A percentile compares a stretch with the other conserved stretches of the same genome.
phyloP scores from a whole-genome alignment of 805 yeast species.

The Saturnispora gosingensis region DNA sequence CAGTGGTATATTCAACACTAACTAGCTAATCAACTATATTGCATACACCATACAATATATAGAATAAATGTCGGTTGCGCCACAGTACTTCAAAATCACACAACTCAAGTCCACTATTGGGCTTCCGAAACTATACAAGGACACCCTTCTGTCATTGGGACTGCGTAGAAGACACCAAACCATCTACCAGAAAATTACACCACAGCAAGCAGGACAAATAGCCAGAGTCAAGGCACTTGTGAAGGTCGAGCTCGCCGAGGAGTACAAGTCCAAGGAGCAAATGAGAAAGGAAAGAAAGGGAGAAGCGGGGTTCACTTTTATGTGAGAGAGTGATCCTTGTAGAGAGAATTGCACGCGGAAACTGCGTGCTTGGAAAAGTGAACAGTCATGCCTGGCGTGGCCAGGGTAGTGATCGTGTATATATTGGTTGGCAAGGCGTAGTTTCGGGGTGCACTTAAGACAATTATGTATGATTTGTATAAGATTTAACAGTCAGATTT shows the following conservation, averaged over 20 bases:
- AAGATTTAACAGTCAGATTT: too few relatives aligned
- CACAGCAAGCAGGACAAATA: slow-evolving; percentile 78
- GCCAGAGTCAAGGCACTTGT: slow-evolving; percentile 80
- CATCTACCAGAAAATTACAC: slow-evolving; percentile 62
- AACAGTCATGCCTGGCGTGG: too few relatives aligned
- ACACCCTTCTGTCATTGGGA: slow-evolving; percentile 65
- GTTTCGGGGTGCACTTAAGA: too few relatives aligned
- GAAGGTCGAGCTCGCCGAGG: slow-evolving; percentile 62
- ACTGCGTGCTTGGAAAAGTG: too few relatives aligned
- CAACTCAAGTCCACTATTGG: slow-evolving; percentile 81
- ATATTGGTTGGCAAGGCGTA: too few relatives aligned
- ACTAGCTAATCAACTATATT: too few relatives aligned
- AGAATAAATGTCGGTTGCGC: slow-evolving; percentile 2
- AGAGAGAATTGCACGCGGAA: too few relatives aligned
- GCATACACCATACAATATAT: too few relatives aligned
- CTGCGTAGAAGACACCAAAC: slow-evolving; percentile 64
- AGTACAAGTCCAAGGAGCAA: slow-evolving; percentile 40
- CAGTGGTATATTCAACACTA: not conserved
- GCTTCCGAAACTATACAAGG: slow-evolving; percentile 57
- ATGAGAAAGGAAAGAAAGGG: slow-evolving; percentile 48
- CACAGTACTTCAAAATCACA: slow-evolving; percentile 51
- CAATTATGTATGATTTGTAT: too few relatives aligned
- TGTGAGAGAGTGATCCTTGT: not conserved
- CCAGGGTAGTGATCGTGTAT: too few relatives aligned
- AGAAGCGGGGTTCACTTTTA: slow-evolving; percentile 48